A percentile compares a stretch with the other conserved stretches of the same genome.
phyloP scores from a whole-genome alignment of 1,284 basidiomycete genomes.

The Singerocomus rubriflavus region DNA sequence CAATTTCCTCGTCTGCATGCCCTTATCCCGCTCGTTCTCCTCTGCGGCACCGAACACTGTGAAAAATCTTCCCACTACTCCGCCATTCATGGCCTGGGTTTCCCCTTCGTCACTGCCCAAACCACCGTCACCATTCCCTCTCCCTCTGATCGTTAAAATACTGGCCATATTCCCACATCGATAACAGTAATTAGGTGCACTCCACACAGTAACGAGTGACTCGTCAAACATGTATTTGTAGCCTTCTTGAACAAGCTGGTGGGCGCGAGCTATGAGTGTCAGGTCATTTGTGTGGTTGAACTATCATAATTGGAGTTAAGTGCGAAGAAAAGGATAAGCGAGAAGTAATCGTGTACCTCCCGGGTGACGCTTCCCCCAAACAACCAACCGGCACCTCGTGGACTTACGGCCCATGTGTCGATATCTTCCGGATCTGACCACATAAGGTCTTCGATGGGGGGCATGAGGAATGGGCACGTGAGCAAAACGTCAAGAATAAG shows the following conservation, averaged over 20 bases:
- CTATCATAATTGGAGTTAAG: constrained; percentile 38
- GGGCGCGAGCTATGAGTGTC: constrained; percentile 84
- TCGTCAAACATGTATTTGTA: constrained; percentile 98
- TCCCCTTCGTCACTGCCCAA: constrained; percentile 10
- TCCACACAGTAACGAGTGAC: constrained; percentile 95
- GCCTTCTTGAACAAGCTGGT: constrained; percentile 95
- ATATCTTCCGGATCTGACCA: constrained; percentile 98
- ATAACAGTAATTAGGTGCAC: constrained; percentile 95
- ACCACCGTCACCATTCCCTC: constrained; percentile 45
- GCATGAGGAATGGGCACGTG: not conserved
- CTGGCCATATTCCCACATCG: constrained; percentile 79
- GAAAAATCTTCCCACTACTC: constrained; percentile 44
- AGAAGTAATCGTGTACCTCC: constrained; percentile 50
- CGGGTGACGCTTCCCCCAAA: constrained; percentile 85
- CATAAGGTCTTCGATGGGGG: constrained; percentile 74
- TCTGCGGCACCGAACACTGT: constrained; percentile 80
- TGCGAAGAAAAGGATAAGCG: not conserved
- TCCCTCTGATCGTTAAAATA: constrained; percentile 68
- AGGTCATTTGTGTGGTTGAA: constrained; percentile 92
- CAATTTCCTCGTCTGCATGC: constrained; percentile 59
- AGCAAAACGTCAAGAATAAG: not conserved
- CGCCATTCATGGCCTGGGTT: constrained; percentile 7
- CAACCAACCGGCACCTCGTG: constrained; percentile 94
- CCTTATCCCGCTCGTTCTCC: constrained; percentile 82
- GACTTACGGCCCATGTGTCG: constrained; percentile 93